Conservation (phyloP, 768 basidiomycete species). For the Auricularia sp. region DNA sequence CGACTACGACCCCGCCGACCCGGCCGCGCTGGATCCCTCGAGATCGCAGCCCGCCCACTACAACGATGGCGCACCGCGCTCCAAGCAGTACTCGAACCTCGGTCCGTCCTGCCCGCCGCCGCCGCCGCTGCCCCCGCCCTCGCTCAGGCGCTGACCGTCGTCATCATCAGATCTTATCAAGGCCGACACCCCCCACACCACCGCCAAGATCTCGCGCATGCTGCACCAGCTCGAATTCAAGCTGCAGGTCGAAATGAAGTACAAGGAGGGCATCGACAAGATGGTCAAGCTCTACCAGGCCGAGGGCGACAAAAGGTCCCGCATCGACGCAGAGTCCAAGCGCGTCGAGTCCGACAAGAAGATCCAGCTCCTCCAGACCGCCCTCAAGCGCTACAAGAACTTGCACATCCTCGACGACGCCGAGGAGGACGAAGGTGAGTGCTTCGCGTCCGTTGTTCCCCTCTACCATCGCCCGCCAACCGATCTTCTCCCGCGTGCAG, state of each 20-base stretch:
- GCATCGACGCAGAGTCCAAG: slow-evolving; percentile 88
- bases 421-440: slow-evolving; percentile 57
- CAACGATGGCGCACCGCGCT: slow-evolving; percentile 31
- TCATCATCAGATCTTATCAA: slow-evolving; percentile 72
- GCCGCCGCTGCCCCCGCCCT: neutral
- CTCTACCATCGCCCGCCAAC: neutral
- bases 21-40: slow-evolving; percentile 1
- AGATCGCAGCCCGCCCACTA: neutral
- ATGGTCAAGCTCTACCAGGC: slow-evolving; percentile 95
- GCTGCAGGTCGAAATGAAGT: slow-evolving; percentile 94
- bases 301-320: slow-evolving; percentile 94
- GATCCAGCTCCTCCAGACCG: slow-evolving; percentile 83
- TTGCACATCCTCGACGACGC: slow-evolving; percentile 86
- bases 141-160: neutral
- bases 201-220: slow-evolving; percentile 95
- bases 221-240: slow-evolving; percentile 99
- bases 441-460: neutral
- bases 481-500: slow-evolving; percentile 12
- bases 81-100: slow-evolving; percentile 69
- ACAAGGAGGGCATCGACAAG: slow-evolving; percentile 97
- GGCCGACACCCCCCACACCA: slow-evolving; percentile 92
- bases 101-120: slow-evolving; percentile 13
- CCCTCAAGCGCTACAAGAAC: slow-evolving; percentile 93
- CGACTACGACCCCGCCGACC: neutral
- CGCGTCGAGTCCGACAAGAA: slow-evolving; percentile 92